Base-by-base conservation (phyloP, 805 yeast species). In the Starmerella floricola region DNA sequence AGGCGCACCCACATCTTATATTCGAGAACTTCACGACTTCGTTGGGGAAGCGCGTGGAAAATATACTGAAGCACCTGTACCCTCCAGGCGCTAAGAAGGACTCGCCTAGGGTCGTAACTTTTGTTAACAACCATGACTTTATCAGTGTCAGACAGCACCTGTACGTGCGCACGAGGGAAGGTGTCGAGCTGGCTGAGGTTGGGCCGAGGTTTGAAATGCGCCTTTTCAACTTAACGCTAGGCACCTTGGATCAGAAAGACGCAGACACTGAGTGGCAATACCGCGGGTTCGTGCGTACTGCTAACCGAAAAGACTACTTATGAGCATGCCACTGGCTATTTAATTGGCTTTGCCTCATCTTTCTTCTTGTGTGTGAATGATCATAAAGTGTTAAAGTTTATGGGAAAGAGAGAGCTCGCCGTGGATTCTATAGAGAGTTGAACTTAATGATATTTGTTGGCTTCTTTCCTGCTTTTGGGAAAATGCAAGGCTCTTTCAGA, bases 191-290 rank as follows among this genome's bases (percentile, higher is more conserved):
- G 43, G 87, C 95, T 45, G 99, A 91, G 60, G 81, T 91, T 29
- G 99, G 99, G 0, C 99, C 99, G n/a, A 69, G 99, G 49, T 91
- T 91, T 55, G 98, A 91, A 63, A 87, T 91, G 97, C 74, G 86
- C 59, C 65, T 91, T 51, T 91, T 76, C 60, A 96, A 88, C 61
- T 65, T 91, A 50, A 73, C 78, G 56, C 68, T 91, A 52, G 96
- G 99, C 3, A 84, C 95, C 33, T 62, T 88, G 49, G 98, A 91
- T 53, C 86, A 88, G 60, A 83, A 83, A 64, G 96, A 91, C 61
- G 95, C 96, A 10, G 98, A 91, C 57, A 76, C 84, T n/a, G 99
- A 91, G 61, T 91, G 97, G 97, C 82, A 83, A 66, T 67, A 83
- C 54, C 74, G 94, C 62, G 77, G 96, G 55, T 91, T 87, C 55